These are phyloP conservation scores for Voacanga thouarsii DNA, from an alignment of 257 asterid species.

Conservation along the genomic window DNA sequence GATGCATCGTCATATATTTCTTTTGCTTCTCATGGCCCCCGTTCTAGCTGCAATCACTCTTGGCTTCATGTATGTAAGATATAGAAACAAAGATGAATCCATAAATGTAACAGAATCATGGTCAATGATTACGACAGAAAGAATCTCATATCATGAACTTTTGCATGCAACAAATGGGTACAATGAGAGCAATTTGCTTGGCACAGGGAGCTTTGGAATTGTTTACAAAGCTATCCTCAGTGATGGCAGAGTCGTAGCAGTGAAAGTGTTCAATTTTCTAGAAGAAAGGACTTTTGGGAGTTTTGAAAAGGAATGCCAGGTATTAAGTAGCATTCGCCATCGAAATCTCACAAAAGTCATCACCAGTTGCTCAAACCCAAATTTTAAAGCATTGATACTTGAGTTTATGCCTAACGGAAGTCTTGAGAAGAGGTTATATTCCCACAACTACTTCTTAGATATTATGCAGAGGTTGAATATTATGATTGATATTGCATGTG, in stretches of 20 bases:
- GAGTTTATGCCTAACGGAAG: not conserved
- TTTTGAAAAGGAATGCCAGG: not conserved
- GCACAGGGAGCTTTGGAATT: no score
- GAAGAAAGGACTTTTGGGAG: not conserved
- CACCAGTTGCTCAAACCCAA: not conserved
- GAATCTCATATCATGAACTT: no score
- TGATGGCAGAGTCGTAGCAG: not conserved
- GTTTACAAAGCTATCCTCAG: not conserved
- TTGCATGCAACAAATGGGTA: no score
- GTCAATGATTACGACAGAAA: no score
- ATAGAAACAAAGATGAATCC: no score
- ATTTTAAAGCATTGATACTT: constrained; percentile 3
- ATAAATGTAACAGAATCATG: no score
- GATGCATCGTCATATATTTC: not conserved
- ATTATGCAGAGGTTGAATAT: not conserved
- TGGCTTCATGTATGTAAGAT: no score
- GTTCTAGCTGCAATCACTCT: no score
- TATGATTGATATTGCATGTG: constrained; percentile 2
- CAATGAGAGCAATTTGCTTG: no score
- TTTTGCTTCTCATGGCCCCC: no score
- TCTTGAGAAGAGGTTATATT: constrained; percentile 11
- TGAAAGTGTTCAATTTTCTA: constrained; percentile 6
- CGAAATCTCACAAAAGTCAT: not conserved
- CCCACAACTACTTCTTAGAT: not conserved
- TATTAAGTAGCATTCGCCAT: not conserved